phyloP scores from a whole-genome alignment of 1,284 basidiomycete genomes.

The Cerioporus squamosus region DNA sequence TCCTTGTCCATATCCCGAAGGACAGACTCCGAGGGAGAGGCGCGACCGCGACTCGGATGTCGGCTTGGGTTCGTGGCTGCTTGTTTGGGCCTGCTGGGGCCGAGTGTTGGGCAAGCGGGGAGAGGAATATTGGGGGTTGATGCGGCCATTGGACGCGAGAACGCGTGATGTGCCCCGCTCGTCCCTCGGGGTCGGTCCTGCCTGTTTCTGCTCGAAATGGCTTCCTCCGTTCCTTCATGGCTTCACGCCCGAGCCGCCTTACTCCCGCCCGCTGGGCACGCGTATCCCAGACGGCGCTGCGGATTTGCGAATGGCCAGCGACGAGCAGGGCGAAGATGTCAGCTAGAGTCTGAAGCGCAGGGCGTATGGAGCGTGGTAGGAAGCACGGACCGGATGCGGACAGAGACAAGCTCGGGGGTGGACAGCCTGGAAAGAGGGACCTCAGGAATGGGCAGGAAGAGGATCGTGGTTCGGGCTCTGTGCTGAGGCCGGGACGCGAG shows the following conservation, averaged over 20 bases:
- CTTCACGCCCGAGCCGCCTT: background rate
- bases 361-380: background rate
- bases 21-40: background rate
- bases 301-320: too few relatives aligned
- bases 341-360: background rate
- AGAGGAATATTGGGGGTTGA: conserved; percentile 12
- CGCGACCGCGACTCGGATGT: background rate
- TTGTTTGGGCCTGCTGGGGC: conserved; percentile 10
- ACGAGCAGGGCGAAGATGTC: background rate
- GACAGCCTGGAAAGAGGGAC: conserved; percentile 1
- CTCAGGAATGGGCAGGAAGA: background rate
- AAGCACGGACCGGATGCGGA: background rate
- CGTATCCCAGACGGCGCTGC: too few relatives aligned
- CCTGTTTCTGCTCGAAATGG: conserved; percentile 13
- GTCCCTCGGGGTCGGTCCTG: conserved; percentile 6
- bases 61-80: conserved; percentile 2
- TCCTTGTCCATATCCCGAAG: background rate
- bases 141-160: conserved; percentile 23
- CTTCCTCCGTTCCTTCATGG: background rate
- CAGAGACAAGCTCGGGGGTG: background rate
- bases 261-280: background rate
- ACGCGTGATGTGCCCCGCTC: conserved; percentile 15
- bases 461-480: conserved; percentile 7
- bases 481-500: conserved; percentile 11
- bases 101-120: background rate